Evolutionary conservation across 352 stramenopile genomes (phyloP).

Genomic region (Pythium catenulatum): DNA sequence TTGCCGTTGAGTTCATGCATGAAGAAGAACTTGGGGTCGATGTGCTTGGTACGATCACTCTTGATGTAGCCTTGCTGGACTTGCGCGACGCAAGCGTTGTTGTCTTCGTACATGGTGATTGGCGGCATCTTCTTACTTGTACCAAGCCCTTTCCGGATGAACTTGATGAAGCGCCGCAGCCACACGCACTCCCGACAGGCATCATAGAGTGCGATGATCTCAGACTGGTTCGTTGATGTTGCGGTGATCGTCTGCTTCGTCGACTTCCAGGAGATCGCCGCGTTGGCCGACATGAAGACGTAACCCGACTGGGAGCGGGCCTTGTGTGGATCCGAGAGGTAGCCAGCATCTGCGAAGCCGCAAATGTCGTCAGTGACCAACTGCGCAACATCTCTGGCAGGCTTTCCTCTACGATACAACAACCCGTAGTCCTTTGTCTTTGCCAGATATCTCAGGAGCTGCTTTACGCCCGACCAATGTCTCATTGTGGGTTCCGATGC

Average conservation of each 20-base stretch:
- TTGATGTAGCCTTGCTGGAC: slow-evolving; percentile 51
- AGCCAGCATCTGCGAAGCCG: slow-evolving; percentile 42
- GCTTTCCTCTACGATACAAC: slow-evolving; percentile 21
- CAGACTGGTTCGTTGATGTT: slow-evolving; percentile 46
- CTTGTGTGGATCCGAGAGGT: slow-evolving; percentile 46
- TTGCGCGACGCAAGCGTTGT: slow-evolving; percentile 44
- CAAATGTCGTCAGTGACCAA: slow-evolving; percentile 45
- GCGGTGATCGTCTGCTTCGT: slow-evolving; percentile 37
- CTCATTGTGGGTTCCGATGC: slow-evolving; percentile 43
- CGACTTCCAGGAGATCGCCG: slow-evolving; percentile 42
- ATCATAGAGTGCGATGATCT: slow-evolving; percentile 49
- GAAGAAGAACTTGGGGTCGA: slow-evolving; percentile 60
- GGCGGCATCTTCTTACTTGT: background rate
- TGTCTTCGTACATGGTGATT: slow-evolving; percentile 33
- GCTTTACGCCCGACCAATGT: slow-evolving; percentile 43
- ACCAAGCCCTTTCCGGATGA: slow-evolving; percentile 16
- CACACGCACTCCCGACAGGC: slow-evolving; percentile 40
- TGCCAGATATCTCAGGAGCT: slow-evolving; percentile 40
- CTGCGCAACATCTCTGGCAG: background rate
- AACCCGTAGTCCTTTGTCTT: slow-evolving; percentile 26
- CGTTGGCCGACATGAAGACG: slow-evolving; percentile 45
- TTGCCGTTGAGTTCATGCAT: slow-evolving; percentile 56
- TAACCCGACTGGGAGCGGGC: slow-evolving; percentile 44
- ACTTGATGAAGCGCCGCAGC: slow-evolving; percentile 42
- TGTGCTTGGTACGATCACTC: slow-evolving; percentile 55